Percentiles rank a stretch among this genome's conserved stretches.
Conservation (phyloP, 1,284 basidiomycete genomes). For the Cystobasidium sp. region DNA sequence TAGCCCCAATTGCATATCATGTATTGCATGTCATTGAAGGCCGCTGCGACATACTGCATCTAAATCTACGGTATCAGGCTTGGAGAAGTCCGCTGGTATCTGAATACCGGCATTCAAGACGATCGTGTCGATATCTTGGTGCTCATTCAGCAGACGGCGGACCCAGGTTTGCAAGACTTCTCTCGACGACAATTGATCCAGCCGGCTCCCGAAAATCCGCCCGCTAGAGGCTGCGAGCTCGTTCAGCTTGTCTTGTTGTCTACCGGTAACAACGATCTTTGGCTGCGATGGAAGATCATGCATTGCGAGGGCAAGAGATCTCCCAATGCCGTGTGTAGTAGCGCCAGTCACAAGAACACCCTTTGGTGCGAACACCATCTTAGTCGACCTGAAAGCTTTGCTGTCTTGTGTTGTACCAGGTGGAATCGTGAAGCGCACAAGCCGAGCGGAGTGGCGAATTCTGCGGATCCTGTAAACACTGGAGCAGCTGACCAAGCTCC, state of each 20-base stretch:
- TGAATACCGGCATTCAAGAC: slow-evolving; percentile 65
- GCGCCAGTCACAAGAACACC: slow-evolving; percentile 68
- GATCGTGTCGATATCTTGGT: slow-evolving; percentile 65
- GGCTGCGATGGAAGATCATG: slow-evolving; percentile 54
- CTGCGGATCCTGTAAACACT: no score
- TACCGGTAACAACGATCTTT: slow-evolving; percentile 64
- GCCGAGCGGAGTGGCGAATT: no score
- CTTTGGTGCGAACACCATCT: slow-evolving; percentile 63
- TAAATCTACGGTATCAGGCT: slow-evolving; percentile 62
- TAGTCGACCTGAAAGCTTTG: slow-evolving; percentile 7
- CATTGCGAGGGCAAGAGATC: slow-evolving; percentile 62
- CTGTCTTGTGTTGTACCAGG: neutral
- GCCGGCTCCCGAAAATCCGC: slow-evolving; percentile 52
- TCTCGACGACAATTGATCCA: slow-evolving; percentile 24
- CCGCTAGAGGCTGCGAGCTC: slow-evolving; percentile 55
- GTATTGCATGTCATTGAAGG: neutral
- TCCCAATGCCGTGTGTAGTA: slow-evolving; percentile 66
- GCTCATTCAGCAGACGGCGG: slow-evolving; percentile 59
- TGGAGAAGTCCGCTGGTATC: slow-evolving; percentile 62
- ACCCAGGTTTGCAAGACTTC: slow-evolving; percentile 48
- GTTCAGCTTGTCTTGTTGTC: slow-evolving; percentile 58
- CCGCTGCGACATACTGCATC: slow-evolving; percentile 47
- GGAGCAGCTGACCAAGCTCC: no score
- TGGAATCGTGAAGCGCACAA: no score
- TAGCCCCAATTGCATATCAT: neutral